Percentiles rank a stretch among this genome's conserved stretches.
Conservation (phyloP, 768 basidiomycete species). For the Serendipita sp. region DNA sequence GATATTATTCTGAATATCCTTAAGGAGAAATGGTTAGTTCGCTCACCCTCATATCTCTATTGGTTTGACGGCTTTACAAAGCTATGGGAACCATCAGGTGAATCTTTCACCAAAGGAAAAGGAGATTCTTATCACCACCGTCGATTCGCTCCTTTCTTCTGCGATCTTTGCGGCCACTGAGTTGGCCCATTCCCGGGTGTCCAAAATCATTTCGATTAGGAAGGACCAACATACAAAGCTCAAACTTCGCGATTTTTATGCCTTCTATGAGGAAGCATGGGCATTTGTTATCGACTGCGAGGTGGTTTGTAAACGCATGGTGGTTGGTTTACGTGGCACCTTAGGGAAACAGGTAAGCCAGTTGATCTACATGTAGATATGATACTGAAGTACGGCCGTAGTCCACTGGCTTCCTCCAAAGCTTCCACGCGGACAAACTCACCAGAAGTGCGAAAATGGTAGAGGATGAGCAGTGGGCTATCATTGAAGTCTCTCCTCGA, state of each 20-base stretch:
- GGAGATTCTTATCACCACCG: neutral
- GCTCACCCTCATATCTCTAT: too few species aligned
- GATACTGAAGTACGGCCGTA: conserved; percentile 20
- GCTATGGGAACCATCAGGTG: too few species aligned
- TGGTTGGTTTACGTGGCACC: conserved; percentile 77
- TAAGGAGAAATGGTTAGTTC: neutral
- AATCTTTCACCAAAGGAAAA: too few species aligned
- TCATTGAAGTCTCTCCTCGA: conserved; percentile 48
- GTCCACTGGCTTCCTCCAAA: conserved; percentile 76
- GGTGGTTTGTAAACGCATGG: conserved; percentile 74
- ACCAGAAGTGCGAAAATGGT: conserved; percentile 74
- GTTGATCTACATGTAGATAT: neutral
- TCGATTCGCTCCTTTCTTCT: conserved; percentile 26
- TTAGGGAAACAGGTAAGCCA: conserved; percentile 67
- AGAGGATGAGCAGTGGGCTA: conserved; percentile 91
- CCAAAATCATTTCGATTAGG: conserved; percentile 61
- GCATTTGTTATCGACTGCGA: conserved; percentile 80
- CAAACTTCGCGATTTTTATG: conserved; percentile 56
- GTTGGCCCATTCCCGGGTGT: conserved; percentile 66
- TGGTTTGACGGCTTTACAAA: too few species aligned
- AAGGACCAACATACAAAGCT: conserved; percentile 67
- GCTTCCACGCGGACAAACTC: conserved; percentile 71
- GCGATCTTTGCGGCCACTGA: conserved; percentile 69
- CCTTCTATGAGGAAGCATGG: conserved; percentile 77
- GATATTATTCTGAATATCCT: conserved; percentile 37